These are phyloP conservation scores for Leucosporidium scottii DNA, from an alignment of 768 basidiomycete genomes.

Conservation along the genomic window DNA sequence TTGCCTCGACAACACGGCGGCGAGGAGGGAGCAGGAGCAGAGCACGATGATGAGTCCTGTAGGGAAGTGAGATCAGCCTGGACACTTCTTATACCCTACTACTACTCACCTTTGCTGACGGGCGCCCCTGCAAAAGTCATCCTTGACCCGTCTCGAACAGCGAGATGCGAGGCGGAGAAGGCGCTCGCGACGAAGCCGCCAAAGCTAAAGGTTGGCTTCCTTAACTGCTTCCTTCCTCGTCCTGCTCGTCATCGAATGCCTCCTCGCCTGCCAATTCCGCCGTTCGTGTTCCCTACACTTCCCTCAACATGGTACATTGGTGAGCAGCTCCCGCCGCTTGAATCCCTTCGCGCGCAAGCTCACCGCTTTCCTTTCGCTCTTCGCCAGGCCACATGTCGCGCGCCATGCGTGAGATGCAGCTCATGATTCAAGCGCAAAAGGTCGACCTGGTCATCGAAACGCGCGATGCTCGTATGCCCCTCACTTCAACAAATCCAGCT, in stretches of 20 bases:
- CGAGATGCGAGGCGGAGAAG: background rate
- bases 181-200: too few species aligned
- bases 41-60: conserved; percentile 8
- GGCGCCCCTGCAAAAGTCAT: conserved; percentile 28
- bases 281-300: conserved; percentile 28
- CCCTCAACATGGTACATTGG: conserved; percentile 33
- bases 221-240: background rate
- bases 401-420: conserved; percentile 35
- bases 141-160: background rate
- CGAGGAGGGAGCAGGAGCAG: background rate
- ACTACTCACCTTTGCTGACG: conserved; percentile 19
- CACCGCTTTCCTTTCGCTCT: background rate
- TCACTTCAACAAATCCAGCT: conserved; percentile 85
- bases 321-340: background rate
- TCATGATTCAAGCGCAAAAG: conserved; percentile 46
- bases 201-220: too few species aligned
- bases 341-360: too few species aligned
- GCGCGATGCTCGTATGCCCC: conserved; percentile 81
- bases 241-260: conserved; percentile 3
- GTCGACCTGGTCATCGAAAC: conserved; percentile 91
- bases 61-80: background rate
- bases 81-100: background rate
- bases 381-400: conserved; percentile 25
- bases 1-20: conserved; percentile 13
- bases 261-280: conserved; percentile 9